These are phyloP conservation scores for Neurospora tetraspora DNA, from an alignment of 495 filamentous ascomycete species.

Conservation along the genomic window DNA sequence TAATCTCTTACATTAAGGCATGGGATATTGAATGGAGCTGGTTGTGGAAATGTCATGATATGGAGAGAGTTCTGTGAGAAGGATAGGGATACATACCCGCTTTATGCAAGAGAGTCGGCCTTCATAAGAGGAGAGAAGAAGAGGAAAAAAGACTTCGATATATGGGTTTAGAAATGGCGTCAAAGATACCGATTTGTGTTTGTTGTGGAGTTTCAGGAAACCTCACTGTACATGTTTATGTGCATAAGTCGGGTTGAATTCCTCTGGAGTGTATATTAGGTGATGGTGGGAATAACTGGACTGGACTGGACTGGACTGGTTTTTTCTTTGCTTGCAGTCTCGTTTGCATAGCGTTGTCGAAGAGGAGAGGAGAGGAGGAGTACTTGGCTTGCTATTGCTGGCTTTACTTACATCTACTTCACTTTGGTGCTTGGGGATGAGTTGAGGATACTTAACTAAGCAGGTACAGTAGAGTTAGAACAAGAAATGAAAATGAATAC, in stretches of 20 bases:
- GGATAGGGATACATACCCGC: neutral
- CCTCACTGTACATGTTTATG: neutral
- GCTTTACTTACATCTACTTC: neutral
- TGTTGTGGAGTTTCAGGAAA: neutral
- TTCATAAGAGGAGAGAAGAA: neutral
- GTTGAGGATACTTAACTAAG: neutral
- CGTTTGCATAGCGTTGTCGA: neutral
- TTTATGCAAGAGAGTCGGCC: neutral
- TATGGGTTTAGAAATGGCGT: neutral
- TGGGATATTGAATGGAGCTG: neutral
- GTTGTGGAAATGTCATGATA: neutral
- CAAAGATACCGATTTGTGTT: neutral
- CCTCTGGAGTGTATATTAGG: neutral
- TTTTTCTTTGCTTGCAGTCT: neutral
- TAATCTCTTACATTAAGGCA: slow-evolving; percentile 54
- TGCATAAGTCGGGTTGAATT: neutral
- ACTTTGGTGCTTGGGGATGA: neutral
- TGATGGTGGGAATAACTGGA: neutral
- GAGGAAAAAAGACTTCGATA: neutral
- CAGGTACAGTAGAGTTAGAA: neutral
- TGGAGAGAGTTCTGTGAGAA: neutral
- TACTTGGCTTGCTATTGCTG: neutral
- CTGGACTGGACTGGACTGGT: neutral
- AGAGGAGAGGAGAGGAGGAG: neutral
- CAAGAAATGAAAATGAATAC: neutral